Evolutionary conservation across 2,329 filamentous ascomycete genomes (phyloP).

Genomic region (Monosporascus sp.): DNA sequence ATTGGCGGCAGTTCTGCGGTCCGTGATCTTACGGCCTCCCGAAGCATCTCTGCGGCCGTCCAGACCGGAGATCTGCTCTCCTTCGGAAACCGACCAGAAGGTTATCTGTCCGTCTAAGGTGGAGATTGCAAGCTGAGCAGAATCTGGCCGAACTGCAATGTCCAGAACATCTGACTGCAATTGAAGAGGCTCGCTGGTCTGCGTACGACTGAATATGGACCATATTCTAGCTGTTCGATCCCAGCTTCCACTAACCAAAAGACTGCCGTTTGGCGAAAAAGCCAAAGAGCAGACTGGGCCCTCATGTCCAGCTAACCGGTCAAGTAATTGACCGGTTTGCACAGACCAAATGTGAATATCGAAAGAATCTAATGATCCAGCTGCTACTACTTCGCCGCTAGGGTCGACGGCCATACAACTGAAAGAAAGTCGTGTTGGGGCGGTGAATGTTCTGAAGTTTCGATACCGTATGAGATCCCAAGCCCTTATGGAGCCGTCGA

Average conservation of each 20-base stretch:
- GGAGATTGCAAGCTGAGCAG: constrained; percentile 82
- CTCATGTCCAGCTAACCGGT: constrained; percentile 87
- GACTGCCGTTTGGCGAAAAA: constrained; percentile 80
- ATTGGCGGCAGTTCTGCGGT: constrained; percentile 87
- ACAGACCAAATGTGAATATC: constrained; percentile 99
- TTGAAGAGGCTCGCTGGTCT: constrained; percentile 90
- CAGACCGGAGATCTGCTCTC: constrained; percentile 76
- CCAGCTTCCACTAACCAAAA: constrained; percentile 90
- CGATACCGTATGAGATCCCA: constrained; percentile 96
- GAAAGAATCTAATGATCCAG: constrained; percentile 91
- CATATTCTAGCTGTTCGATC: constrained; percentile 92
- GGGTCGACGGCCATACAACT: constrained; percentile 95
- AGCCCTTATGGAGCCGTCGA: constrained; percentile 89
- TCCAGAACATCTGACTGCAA: constrained; percentile 86
- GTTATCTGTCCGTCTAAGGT: constrained; percentile 90
- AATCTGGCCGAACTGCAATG: constrained; percentile 84
- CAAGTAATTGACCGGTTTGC: constrained; percentile 90
- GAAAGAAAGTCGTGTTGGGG: constrained; percentile 85
- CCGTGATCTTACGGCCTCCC: constrained; percentile 80
- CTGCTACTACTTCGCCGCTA: constrained; percentile 91
- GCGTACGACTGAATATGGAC: constrained; percentile 90
- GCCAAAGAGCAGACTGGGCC: constrained; percentile 84
- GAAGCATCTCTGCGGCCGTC: constrained; percentile 91
- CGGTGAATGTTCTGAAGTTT: constrained; percentile 96
- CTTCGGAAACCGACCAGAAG: constrained; percentile 90